These are phyloP conservation scores for thale cress (Arabidopsis thaliana) DNA, from an alignment of 345 rosid species.

Conservation along the genomic window DNA sequence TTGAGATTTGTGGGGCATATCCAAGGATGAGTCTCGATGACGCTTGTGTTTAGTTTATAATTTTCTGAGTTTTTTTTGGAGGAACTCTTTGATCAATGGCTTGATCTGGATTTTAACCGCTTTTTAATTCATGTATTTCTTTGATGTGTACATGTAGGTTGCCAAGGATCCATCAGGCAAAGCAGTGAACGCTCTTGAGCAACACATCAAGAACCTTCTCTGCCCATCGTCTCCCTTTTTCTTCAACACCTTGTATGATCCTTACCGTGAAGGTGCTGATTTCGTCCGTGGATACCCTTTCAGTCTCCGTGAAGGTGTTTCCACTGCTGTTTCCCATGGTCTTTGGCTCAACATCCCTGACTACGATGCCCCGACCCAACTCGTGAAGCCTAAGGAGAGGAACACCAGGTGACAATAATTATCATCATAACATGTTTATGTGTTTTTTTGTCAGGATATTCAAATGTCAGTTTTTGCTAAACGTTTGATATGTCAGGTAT, in stretches of 20 bases:
- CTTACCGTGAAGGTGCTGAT: constrained; percentile 86
- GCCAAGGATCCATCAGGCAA: constrained; percentile 88
- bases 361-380: constrained; percentile 99
- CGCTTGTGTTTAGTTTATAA: background rate
- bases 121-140: background rate
- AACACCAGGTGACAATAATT: constrained; percentile 65
- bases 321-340: constrained; percentile 96
- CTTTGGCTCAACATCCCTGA: constrained; percentile 99
- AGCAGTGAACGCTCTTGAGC: constrained; percentile 86
- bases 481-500: constrained; percentile 51
- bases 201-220: constrained; percentile 91
- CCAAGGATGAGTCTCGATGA: constrained; percentile 4
- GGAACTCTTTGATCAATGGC: background rate
- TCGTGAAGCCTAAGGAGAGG: constrained; percentile 92
- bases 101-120: background rate
- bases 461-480: background rate
- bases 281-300: constrained; percentile 98
- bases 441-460: background rate
- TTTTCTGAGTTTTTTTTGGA: background rate
- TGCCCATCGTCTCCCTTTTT: constrained; percentile 88
- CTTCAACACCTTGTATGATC: constrained; percentile 97
- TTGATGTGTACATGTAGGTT: constrained; percentile 56
- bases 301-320: constrained; percentile 91
- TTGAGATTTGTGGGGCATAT: constrained; percentile 25
- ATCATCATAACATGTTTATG: background rate